Conservation (phyloP, 352 stramenopile genomes). For the Bremia lactucae region DNA sequence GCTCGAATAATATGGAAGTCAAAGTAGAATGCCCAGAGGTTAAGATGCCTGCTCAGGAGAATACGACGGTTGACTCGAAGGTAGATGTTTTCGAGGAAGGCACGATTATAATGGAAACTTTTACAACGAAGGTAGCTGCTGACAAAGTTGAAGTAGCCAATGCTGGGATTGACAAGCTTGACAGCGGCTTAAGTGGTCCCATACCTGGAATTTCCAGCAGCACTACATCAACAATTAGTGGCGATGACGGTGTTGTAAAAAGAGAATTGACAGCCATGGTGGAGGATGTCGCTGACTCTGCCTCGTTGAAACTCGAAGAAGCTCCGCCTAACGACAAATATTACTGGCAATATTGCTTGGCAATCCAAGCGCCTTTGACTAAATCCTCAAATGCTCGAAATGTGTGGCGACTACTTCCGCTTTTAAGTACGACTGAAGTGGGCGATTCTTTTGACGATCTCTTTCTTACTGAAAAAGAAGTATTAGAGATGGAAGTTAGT, state of each 20-base stretch:
- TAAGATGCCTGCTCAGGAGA: not conserved
- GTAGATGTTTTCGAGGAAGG: not conserved
- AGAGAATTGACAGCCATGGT: constrained; percentile 9
- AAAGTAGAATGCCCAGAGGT: not conserved
- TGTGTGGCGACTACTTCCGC: constrained; percentile 47
- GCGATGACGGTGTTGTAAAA: constrained; percentile 10
- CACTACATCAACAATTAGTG: constrained; percentile 1
- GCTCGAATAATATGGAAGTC: not conserved
- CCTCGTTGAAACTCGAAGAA: constrained; percentile 3
- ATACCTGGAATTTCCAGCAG: constrained; percentile 1
- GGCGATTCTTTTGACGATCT: constrained; percentile 49
- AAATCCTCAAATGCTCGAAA: constrained; percentile 6
- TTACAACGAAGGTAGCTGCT: too few relatives aligned
- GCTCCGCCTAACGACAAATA: constrained; percentile 13
- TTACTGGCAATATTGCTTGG: constrained; percentile 44
- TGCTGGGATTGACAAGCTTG: constrained; percentile 4
- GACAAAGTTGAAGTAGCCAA: constrained; percentile 2
- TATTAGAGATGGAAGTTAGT: constrained; percentile 49
- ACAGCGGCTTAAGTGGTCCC: constrained; percentile 4
- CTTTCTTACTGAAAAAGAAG: constrained; percentile 43
- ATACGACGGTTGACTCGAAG: not conserved
- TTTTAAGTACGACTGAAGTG: constrained; percentile 32
- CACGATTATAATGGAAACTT: not conserved
- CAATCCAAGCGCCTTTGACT: constrained; percentile 15
- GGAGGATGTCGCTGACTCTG: constrained; percentile 6